Evolutionary conservation across 73 alveolate genomes (phyloP).

Genomic region (Effrenium voratum): DNA sequence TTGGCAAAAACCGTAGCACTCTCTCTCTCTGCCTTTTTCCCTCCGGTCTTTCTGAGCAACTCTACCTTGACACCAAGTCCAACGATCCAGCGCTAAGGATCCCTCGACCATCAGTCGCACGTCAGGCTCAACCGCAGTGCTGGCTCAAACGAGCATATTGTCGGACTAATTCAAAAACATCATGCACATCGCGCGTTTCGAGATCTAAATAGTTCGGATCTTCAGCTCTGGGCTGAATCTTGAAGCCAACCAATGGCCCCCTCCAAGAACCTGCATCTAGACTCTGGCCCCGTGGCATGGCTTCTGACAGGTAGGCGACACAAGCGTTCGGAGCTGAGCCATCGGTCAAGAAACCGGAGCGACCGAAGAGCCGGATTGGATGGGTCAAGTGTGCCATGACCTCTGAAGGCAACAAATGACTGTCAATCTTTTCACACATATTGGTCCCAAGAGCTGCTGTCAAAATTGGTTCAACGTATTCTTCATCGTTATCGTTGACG

Average conservation of each 20-base stretch:
- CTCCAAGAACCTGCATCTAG: background rate
- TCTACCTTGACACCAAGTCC: no score
- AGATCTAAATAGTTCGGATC: constrained; percentile 24
- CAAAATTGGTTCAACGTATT: background rate
- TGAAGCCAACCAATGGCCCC: constrained; percentile 21
- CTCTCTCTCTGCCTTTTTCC: no score
- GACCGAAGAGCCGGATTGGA: background rate
- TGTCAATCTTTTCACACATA: background rate
- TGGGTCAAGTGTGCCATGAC: background rate
- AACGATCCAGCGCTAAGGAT: no score
- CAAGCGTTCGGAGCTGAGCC: constrained; percentile 19
- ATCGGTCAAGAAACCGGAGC: background rate
- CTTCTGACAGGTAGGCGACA: constrained; percentile 10
- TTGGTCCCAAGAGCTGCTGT: background rate
- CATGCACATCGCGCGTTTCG: constrained; percentile 11
- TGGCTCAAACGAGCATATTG: constrained; percentile 21
- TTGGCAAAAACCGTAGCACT: no score
- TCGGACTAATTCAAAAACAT: background rate
- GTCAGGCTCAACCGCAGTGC: no score
- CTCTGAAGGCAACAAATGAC: background rate
- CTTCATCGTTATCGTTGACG: background rate
- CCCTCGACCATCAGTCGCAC: no score
- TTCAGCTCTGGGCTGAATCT: background rate
- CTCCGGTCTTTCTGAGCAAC: no score
- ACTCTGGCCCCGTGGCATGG: background rate